These are phyloP conservation scores for Didymella exigua DNA, from an alignment of 2,329 filamentous ascomycete genomes.

Conservation along the genomic window DNA sequence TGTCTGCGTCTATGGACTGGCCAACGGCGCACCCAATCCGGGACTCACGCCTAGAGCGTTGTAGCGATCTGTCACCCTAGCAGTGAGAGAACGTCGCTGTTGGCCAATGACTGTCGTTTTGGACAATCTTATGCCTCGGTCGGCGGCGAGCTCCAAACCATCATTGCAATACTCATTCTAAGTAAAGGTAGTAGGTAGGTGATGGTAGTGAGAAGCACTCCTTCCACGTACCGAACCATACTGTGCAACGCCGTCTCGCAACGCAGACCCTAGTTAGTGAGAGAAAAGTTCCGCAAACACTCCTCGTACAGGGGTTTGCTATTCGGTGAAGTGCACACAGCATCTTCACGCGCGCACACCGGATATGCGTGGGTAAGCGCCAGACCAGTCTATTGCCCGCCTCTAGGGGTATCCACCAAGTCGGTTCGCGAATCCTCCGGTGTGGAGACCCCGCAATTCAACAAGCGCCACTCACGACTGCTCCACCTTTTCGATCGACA, in stretches of 20 bases:
- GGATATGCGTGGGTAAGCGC: neutral
- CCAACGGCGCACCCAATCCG: neutral
- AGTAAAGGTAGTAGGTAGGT: too few relatives aligned
- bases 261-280: neutral
- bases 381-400: neutral
- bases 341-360: neutral
- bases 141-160: neutral
- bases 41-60: neutral
- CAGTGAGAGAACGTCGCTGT: neutral
- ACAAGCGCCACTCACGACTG: slow-evolving; percentile 4
- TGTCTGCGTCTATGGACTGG: neutral
- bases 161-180: neutral
- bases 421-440: neutral
- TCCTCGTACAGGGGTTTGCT: neutral
- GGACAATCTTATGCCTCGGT: slow-evolving; percentile 3
- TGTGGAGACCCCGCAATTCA: slow-evolving; percentile 11
- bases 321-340: neutral
- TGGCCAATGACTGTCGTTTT: neutral
- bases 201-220: neutral
- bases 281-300: neutral
- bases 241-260: neutral
- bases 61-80: neutral
- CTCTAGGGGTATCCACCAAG: neutral
- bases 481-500: neutral
- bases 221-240: neutral